Base-by-base conservation (phyloP, 257 asterid genomes). In the Eucommia ulmoides region DNA sequence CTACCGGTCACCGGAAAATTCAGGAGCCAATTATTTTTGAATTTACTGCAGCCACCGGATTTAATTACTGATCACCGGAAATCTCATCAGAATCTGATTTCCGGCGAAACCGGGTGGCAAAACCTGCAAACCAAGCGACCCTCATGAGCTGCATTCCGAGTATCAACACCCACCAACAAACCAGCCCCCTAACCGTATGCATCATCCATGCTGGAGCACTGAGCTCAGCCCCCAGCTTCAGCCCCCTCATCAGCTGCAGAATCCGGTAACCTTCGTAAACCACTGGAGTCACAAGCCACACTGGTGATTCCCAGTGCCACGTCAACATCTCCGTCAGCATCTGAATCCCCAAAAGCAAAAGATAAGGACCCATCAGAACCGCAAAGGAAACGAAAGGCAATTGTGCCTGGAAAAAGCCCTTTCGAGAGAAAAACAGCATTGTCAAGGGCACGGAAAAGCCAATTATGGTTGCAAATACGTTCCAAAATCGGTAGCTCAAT, bases 281-380 rank as follows among this genome's bases (percentile, higher is more conserved):
- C 1, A 85, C 84, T 0, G 98, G 96, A 7, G 93, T 76, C 67
- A 89, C 88, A 58, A 82, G 59, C 98, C 98, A 89, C 22, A 85
- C 96, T 0, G 97, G 94, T 1, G 97, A 88, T 74, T 66, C 69
- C 97, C 96, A 88, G 67, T 85, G 96, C 98, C 98, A 89, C 0
- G 89, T 89, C 54, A 89, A 80, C 80, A 78, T 54, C 76, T 89
- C 98, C 0, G 96, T 82, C n/a, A 85, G 63, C 55, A 69, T 62
- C 69, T 89, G 98, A 52, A 85, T 84, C 0, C 76, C 65, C 25
- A 89, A 58, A 19, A 84, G 97, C 58, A 89, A 81, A 19, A 82
- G 73, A 67, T 89, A 85, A n/a, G 96, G 98, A 15, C 94, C 98
- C 51, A 89, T 63, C n/a, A 89, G 71, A 46, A 89, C 79, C 7